Base-by-base conservation (phyloP, 495 filamentous ascomycete genomes). In the Penicillium flavigenum region DNA sequence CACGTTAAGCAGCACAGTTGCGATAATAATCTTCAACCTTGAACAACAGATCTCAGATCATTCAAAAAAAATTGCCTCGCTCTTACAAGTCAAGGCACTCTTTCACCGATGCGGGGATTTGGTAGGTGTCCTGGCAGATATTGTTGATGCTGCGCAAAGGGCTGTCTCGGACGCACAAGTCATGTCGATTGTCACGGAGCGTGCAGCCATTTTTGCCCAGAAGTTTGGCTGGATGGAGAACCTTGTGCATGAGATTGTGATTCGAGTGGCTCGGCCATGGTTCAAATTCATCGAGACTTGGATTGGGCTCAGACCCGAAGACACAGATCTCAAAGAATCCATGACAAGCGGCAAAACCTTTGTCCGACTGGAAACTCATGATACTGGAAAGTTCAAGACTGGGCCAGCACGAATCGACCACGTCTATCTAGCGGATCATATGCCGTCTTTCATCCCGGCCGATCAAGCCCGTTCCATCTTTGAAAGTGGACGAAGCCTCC, bases 401-500 rank as follows among this genome's bases (percentile, higher is more conserved):
- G 83, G 81, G 1, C 68, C 75, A 24, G 78, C 26, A 71, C 79
- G 49, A 73, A 78, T 76, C 3, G 86, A 88, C 45, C 90, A 82
- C 56, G 75, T 77, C 24, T 82, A 88, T 56, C 78, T 85, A 47
- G 75, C 79, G 49, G 73, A 79, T 10, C 80, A 79, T 57, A 80
- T 89, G 67, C 90, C 88, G 10, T 82, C 76, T 0, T 90, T 90
- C 57, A 77, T 93, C 11, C 79, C 83, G 0, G 63, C 70, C 31
- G 89, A 91, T 22, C 79, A 86, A 60, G 84, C 85, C 11, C 74
- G 81, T 27, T 68, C 78, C 14, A 82, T 92, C 16, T 92, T 89
- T 52, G 91, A 98, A 64, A 88, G 82, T 17, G 91, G 90, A 2
- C 81, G 83, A 58, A 92, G 87, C 61, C 71, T 96, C 47, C 81